Evolutionary conservation across 495 filamentous ascomycete genomes (phyloP), one percentile per base, ranked within the genome.

Genomic region (Cladorrhinum samala): DNA sequence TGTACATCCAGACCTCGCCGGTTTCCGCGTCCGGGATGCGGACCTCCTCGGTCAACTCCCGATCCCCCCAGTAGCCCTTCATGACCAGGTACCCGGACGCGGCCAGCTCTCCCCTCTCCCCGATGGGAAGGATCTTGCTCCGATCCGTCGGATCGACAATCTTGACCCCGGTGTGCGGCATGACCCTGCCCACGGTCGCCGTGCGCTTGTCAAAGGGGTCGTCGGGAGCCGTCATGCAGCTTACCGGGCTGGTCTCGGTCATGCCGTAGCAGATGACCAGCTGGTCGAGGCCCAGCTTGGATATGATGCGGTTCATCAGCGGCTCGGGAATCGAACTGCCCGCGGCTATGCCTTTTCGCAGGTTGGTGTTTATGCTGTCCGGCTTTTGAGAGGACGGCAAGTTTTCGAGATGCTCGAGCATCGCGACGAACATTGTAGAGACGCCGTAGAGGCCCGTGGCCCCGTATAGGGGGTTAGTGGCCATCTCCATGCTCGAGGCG

Each of bases 201-300:
- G 92, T 83, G 8, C 93, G 74, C 63, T 89, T 88, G n/a, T 78
- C 79, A 4, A 92, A 72, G 1, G 91, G 85, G 62, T 96, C 93
- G 37, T 83, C 70, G 0, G 87, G 92, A 0, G 86, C 79, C 0
- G 92, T 98, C 92, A 96, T 96, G 42, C 81, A 82, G 38, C 82
- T 87, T 0, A 95, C 91, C n/a, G 93, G 93, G 44, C 81, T 85
- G 0, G 93, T 98, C 69, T 98, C 93, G 13, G 93, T 98, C 93
- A 98, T 98, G 36, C 91, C 93, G 68, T 98, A 98, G 74, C 93
- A 96, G 59, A 96, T 96, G 0, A 91, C 95, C 50, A 96, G 64
- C 24, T 95, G 87, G 0, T 79, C 83, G 24, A 98, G 72, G 44
- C 94, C 94, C 4, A 96, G 72, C n/a, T 65, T 74, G 33, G 72